Percentiles rank a stretch among this genome's conserved stretches.
Conservation (phyloP, 768 basidiomycete genomes). For the Russula lepida region DNA sequence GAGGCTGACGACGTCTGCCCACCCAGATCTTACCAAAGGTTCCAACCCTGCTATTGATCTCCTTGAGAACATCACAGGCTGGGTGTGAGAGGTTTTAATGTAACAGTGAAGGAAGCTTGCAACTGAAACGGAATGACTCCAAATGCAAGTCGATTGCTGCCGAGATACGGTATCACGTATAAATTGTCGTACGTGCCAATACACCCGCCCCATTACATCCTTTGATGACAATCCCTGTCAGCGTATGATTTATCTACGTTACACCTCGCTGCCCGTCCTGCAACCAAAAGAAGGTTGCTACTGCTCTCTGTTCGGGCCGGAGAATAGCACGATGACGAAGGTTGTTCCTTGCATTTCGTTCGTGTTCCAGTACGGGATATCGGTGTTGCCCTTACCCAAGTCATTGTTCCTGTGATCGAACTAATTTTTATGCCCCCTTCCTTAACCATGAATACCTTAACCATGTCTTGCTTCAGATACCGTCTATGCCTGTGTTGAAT, state of each 20-base stretch:
- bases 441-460: neutral
- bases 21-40: no score
- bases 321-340: neutral
- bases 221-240: neutral
- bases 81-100: no score
- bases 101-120: neutral
- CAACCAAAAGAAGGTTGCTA: neutral
- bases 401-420: neutral
- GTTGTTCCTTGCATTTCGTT: no score
- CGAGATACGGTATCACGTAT: neutral
- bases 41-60: no score
- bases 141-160: neutral
- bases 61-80: no score
- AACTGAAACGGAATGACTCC: neutral
- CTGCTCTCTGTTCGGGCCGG: neutral
- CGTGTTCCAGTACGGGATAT: neutral
- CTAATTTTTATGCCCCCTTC: no score
- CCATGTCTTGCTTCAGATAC: no score
- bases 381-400: neutral
- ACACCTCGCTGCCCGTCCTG: neutral
- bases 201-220: neutral
- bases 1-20: no score
- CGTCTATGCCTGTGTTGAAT: no score
- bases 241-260: neutral
- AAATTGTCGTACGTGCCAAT: neutral